A percentile compares a stretch with the other conserved stretches of the same genome.
Evolutionary conservation across 1,139 yeast genomes (phyloP).

Genomic region (Taphrina communis): DNA sequence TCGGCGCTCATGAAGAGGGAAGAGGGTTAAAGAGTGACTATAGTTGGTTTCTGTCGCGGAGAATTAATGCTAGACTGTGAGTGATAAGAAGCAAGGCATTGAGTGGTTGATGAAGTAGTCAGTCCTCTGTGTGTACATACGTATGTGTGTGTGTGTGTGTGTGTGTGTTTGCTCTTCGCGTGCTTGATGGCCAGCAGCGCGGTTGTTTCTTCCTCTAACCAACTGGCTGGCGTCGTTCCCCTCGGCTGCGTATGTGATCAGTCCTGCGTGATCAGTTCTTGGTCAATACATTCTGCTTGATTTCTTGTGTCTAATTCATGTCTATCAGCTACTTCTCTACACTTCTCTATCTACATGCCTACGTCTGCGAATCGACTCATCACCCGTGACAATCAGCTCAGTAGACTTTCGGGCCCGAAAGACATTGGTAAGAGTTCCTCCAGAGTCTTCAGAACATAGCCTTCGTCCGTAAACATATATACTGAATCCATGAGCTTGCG

Average conservation of each 20-base stretch:
- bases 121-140: neutral
- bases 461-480: conserved; percentile 32
- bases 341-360: too few species aligned
- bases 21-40: conserved; percentile 9
- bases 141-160: too few species aligned
- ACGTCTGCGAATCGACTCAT: neutral
- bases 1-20: conserved; percentile 25
- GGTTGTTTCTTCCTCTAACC: neutral
- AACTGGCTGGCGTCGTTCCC: neutral
- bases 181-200: neutral
- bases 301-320: too few species aligned
- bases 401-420: conserved; percentile 37
- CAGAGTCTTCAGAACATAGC: conserved; percentile 28
- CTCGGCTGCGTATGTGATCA: neutral
- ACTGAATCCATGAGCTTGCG: neutral
- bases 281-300: too few species aligned
- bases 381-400: neutral
- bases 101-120: neutral
- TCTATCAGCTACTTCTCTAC: too few species aligned
- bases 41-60: conserved; percentile 18
- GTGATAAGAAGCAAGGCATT: neutral
- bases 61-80: neutral
- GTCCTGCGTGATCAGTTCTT: too few species aligned
- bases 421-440: conserved; percentile 34
- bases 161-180: neutral